Percentiles rank a stretch among this genome's conserved stretches.
These are phyloP conservation scores for grape (Vitis vinifera) DNA, from an alignment of 164 flowering plant species.

Conservation along the genomic window DNA sequence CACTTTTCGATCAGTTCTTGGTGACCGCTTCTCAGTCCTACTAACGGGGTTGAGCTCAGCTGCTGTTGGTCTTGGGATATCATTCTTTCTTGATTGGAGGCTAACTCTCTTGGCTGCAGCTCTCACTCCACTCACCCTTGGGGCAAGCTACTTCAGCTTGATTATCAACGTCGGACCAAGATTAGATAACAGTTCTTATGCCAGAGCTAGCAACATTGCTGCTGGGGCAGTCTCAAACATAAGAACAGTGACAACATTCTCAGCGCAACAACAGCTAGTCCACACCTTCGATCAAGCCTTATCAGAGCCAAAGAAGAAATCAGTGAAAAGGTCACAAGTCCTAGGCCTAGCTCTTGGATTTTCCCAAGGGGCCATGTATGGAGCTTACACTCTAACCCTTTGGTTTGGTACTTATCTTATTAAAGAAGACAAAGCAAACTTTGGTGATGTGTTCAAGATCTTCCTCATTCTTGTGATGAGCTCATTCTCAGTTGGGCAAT, in stretches of 20 bases:
- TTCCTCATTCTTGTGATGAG: conserved; percentile 74
- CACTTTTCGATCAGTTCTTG: conserved; percentile 63
- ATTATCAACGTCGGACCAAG: conserved; percentile 64
- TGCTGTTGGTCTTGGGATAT: conserved; percentile 51
- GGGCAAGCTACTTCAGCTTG: conserved; percentile 74
- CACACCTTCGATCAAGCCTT: conserved; percentile 56
- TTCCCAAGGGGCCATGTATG: conserved; percentile 82
- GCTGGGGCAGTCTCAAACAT: conserved; percentile 70
- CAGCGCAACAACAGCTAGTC: conserved; percentile 57
- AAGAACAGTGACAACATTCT: conserved; percentile 68
- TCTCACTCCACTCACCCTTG: conserved; percentile 71
- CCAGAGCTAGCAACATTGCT: conserved; percentile 70
- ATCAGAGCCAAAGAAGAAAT: conserved; percentile 51
- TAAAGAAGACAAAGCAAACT: conserved; percentile 29
- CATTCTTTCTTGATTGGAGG: conserved; percentile 46
- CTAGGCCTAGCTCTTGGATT: conserved; percentile 62
- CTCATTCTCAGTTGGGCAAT: conserved; percentile 79
- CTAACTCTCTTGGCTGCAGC: conserved; percentile 54
- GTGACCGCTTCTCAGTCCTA: conserved; percentile 60
- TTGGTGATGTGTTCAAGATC: conserved; percentile 61
- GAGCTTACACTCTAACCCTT: conserved; percentile 64
- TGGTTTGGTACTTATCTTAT: conserved; percentile 64
- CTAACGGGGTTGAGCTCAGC: conserved; percentile 72
- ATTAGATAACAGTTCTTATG: conserved; percentile 57
- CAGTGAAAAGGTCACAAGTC: conserved; percentile 50